These are phyloP conservation scores for Ustilago lituana DNA, from an alignment of 1,284 basidiomycete species.

Conservation along the genomic window DNA sequence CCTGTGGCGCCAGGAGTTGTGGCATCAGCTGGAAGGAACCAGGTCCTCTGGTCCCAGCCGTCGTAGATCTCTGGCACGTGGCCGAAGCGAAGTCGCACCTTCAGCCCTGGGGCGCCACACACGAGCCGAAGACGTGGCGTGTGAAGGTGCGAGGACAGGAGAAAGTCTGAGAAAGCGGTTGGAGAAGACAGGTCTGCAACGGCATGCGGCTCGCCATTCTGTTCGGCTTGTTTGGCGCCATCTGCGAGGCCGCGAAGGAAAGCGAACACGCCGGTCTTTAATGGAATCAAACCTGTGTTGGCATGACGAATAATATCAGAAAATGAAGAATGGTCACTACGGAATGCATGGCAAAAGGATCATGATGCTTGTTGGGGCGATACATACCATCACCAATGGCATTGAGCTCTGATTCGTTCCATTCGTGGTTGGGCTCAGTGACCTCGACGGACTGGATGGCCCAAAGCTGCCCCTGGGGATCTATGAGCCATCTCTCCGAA, in stretches of 20 bases:
- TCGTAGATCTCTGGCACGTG: conserved; percentile 83
- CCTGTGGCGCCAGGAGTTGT: conserved; percentile 27
- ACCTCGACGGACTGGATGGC: conserved; percentile 47
- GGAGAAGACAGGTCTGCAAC: conserved; percentile 72
- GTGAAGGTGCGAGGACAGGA: conserved; percentile 77
- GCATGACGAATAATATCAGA: no score
- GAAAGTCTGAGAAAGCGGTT: conserved; percentile 72
- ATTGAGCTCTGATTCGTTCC: conserved; percentile 44
- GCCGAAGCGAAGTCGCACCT: conserved; percentile 73
- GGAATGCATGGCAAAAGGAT: background rate
- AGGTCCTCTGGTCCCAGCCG: conserved; percentile 48
- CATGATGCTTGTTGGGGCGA: background rate
- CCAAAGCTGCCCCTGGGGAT: conserved; percentile 49
- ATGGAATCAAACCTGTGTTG: conserved; percentile 20
- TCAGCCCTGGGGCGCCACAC: conserved; percentile 72
- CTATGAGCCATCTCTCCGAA: conserved; percentile 50
- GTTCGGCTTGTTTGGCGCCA: conserved; percentile 76
- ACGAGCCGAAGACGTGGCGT: conserved; percentile 77
- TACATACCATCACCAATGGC: conserved; percentile 38
- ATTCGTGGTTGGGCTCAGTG: conserved; percentile 49
- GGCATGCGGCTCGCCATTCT: conserved; percentile 82
- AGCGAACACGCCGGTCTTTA: conserved; percentile 42
- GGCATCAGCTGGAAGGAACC: conserved; percentile 50
- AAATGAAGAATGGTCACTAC: no score
- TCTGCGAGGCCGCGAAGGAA: conserved; percentile 74